phyloP scores from a whole-genome alignment of 1,284 basidiomycete genomes.

The Tilletia setariae region DNA sequence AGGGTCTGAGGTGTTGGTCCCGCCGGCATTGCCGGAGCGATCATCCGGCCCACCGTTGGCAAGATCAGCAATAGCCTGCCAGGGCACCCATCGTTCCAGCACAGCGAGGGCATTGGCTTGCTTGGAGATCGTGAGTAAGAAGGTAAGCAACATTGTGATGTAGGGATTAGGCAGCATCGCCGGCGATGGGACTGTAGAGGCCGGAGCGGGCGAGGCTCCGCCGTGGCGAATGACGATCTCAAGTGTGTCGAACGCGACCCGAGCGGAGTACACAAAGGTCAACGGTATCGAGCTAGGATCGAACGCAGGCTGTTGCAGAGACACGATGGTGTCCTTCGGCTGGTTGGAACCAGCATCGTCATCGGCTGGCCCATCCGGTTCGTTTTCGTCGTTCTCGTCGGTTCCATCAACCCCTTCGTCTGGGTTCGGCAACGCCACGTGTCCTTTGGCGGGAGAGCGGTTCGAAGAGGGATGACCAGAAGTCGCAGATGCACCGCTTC shows the following conservation, averaged over 20 bases:
- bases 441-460: conserved; percentile 25
- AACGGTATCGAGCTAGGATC: conserved; percentile 57
- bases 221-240: conserved; percentile 63
- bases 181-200: conserved; percentile 32
- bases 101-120: conserved; percentile 64
- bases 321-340: conserved; percentile 31
- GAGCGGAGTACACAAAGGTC: conserved; percentile 69
- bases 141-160: conserved; percentile 79
- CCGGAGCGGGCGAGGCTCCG: neutral
- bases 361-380: neutral
- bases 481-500: too few species aligned
- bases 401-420: conserved; percentile 19
- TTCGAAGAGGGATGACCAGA: conserved; percentile 24
- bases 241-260: conserved; percentile 76
- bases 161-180: conserved; percentile 64
- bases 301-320: conserved; percentile 21
- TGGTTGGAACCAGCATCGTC: conserved; percentile 19
- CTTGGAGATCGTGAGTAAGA: conserved; percentile 73
- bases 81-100: conserved; percentile 76
- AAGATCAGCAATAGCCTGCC: conserved; percentile 59
- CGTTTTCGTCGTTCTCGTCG: conserved; percentile 17
- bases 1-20: too few species aligned
- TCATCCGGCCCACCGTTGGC: neutral
- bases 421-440: conserved; percentile 18
- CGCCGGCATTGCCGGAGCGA: neutral